Base-by-base conservation (phyloP, 2,329 filamentous ascomycete species). In the Arthrinium phaeospermum region DNA sequence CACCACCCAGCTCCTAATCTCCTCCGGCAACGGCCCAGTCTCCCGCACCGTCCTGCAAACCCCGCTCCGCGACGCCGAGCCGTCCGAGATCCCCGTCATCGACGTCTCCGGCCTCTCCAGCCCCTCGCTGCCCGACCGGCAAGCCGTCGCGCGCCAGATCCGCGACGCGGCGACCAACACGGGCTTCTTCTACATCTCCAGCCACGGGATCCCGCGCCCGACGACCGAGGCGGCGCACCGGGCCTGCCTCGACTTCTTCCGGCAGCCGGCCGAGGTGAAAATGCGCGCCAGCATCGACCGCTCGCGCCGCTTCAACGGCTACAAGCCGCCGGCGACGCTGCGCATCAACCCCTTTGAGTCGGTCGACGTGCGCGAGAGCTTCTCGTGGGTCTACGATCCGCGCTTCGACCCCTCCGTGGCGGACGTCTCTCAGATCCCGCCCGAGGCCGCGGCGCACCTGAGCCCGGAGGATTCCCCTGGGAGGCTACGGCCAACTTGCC, bases 171-270 rank as follows among this genome's bases (percentile, higher is more conserved):
- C 77, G 30, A 80, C 75, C 72, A 79, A 81, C 24, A 82, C 84
- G 53, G 84, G 85, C 4, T 86, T 86, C 75, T 86, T 87, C 76
- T 85, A 86, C 45, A 78, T 83, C 22, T 74, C 79, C 47, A 80
- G 82, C 73, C 80, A 82, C 68, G 77, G 71, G 27, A 74, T 78
- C 41, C 49, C 69, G 22, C 77, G 78, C 75, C 76, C 44, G 76
- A 83, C 72, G 78, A 82, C 71, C 72, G 78, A 73, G 70, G 68
- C 53, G 76, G 80, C 73, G 74, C 79, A 24, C 75, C 79, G 27
- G 12, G 70, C 72, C 14, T 71, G 75, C 12, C 73, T 77, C 22
- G 72, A 72, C 10, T 78, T 78, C 74, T 78, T 78, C 73, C 75
- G 76, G 16, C 77, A 78, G 71, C 75, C 77, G 10, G 68, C 37